These are phyloP conservation scores for Didymella lethalis DNA, from an alignment of 2,329 filamentous ascomycete species.

Conservation along the genomic window DNA sequence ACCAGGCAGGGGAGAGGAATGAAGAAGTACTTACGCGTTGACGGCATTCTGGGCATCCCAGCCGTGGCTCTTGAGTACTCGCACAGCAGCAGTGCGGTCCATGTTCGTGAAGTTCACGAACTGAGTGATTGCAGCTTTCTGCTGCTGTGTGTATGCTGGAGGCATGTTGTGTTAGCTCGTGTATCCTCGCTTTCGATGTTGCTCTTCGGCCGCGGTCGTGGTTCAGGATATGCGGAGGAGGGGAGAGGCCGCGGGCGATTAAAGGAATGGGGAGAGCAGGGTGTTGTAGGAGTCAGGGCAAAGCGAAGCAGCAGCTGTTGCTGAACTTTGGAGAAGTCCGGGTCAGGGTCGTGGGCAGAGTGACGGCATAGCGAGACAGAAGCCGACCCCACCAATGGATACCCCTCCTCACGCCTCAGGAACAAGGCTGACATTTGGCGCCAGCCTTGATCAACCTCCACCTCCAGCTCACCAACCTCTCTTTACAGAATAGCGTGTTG, in stretches of 20 bases:
- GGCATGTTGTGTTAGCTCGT: conserved; percentile 52
- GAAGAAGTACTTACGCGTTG: conserved; percentile 54
- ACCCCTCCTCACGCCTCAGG: conserved; percentile 13
- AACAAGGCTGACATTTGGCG: conserved; percentile 11
- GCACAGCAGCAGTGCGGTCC: conserved; percentile 55
- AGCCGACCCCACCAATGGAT: conserved; percentile 28
- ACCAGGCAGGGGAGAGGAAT: background rate
- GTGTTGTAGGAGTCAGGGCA: background rate
- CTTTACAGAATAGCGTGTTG: too few relatives aligned
- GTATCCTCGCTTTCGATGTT: conserved; percentile 7
- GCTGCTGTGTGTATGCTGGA: conserved; percentile 55
- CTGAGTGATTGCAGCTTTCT: conserved; percentile 57
- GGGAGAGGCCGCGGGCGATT: background rate
- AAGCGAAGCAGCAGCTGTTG: conserved; percentile 11
- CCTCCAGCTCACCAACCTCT: background rate
- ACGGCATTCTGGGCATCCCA: conserved; percentile 57
- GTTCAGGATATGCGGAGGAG: conserved; percentile 5
- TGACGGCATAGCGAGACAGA: conserved; percentile 33
- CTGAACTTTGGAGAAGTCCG: conserved; percentile 10
- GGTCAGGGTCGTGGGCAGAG: conserved; percentile 21
- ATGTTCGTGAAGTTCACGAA: conserved; percentile 56
- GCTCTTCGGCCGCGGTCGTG: conserved; percentile 2
- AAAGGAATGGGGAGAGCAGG: background rate
- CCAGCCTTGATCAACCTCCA: background rate
- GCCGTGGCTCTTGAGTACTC: conserved; percentile 55